Evolutionary conservation across 306 rosid genomes (phyloP).

Genomic region (Trifolium dubium): DNA sequence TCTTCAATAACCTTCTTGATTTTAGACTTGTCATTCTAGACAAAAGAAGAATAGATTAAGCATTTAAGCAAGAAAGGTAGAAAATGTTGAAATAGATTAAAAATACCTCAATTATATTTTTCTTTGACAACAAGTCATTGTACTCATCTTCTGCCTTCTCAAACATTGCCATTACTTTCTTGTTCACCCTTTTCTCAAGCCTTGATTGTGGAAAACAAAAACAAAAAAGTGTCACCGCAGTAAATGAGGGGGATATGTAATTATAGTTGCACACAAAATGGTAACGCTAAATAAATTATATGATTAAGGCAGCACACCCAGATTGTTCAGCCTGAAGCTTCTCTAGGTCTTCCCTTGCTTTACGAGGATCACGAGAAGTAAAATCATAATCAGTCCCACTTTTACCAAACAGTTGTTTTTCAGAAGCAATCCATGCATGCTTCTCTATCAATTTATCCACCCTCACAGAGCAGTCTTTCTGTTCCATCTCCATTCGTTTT

Average conservation of each 20-base stretch:
- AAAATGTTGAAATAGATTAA: conserved; percentile 23
- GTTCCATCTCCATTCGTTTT: conserved; percentile 84
- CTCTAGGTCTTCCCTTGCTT: conserved; percentile 77
- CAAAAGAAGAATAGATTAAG: conserved; percentile 46
- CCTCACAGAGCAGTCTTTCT: conserved; percentile 78
- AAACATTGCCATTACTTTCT: conserved; percentile 99
- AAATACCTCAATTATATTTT: conserved; percentile 94
- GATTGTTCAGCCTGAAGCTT: conserved; percentile 85
- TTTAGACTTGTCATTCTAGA: conserved; percentile 90
- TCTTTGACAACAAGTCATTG: conserved; percentile 89
- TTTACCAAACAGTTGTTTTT: conserved; percentile 83
- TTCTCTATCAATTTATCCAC: conserved; percentile 90
- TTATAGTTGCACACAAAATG: conserved; percentile 11
- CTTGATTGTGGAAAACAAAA: conserved; percentile 48
- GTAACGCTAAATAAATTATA: conserved; percentile 17
- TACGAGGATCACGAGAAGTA: conserved; percentile 64
- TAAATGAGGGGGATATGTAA: conserved; percentile 30
- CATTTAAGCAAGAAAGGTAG: conserved; percentile 32
- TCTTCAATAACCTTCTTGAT: conserved; percentile 98
- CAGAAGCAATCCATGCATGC: conserved; percentile 93
- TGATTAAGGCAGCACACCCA: conserved; percentile 61
- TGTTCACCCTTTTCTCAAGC: conserved; percentile 99
- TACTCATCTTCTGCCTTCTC: conserved; percentile 99
- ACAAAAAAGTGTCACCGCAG: conserved; percentile 32
- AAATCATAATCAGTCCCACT: conserved; percentile 95